These are phyloP conservation scores for Russula ochroleuca DNA, from an alignment of 768 basidiomycete species.

Conservation along the genomic window DNA sequence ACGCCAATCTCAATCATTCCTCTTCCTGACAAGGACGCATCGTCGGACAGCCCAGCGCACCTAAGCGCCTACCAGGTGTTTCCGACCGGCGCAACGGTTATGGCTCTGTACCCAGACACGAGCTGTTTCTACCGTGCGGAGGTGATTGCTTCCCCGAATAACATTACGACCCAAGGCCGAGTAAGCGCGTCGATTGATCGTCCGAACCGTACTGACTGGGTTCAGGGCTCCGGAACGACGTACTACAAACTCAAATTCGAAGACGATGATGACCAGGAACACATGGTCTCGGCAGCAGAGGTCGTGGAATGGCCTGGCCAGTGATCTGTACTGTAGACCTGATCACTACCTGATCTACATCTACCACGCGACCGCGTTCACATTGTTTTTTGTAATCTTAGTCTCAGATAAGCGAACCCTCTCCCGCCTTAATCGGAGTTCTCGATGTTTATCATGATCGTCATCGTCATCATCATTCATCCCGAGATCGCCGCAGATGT, in stretches of 20 bases:
- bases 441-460: neutral
- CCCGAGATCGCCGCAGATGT: neutral
- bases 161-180: conserved; percentile 37
- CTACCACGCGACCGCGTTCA: no score
- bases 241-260: conserved; percentile 85
- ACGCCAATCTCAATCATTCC: conserved; percentile 56
- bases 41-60: conserved; percentile 56
- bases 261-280: conserved; percentile 83
- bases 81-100: conserved; percentile 62
- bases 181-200: conserved; percentile 35
- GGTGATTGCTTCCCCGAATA: conserved; percentile 64
- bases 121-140: conserved; percentile 89
- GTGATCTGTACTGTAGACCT: conserved; percentile 3
- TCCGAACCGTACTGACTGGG: conserved; percentile 31
- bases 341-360: no score
- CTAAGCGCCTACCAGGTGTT: conserved; percentile 69
- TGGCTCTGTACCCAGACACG: conserved; percentile 88
- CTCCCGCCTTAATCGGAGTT: neutral
- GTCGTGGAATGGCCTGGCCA: conserved; percentile 76
- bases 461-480: neutral
- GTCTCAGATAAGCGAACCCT: conserved; percentile 12
- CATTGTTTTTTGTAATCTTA: conserved; percentile 7
- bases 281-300: conserved; percentile 68
- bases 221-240: conserved; percentile 33
- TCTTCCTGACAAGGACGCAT: conserved; percentile 66